Conservation (phyloP, 2,329 filamentous ascomycete species). For the Xylariaceae sp. region DNA sequence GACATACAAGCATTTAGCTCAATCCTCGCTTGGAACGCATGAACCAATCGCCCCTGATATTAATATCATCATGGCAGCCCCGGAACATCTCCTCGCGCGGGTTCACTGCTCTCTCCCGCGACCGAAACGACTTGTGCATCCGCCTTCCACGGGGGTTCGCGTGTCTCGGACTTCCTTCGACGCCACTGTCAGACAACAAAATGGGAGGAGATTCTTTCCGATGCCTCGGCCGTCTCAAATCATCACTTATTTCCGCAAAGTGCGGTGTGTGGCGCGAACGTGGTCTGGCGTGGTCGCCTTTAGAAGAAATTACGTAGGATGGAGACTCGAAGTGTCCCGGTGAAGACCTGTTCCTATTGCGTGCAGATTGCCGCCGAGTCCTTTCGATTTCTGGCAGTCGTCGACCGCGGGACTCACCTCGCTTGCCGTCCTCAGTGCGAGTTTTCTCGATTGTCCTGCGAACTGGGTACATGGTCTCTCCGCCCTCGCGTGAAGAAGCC, state of each 20-base stretch:
- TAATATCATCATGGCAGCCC: slow-evolving; percentile 2
- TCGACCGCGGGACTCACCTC: background rate
- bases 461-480: background rate
- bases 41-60: slow-evolving; percentile 13
- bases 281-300: background rate
- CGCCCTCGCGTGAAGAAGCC: background rate
- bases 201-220: background rate
- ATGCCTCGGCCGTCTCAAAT: background rate
- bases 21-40: slow-evolving; percentile 6
- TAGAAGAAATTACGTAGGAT: too few species aligned
- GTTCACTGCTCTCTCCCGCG: slow-evolving; percentile 2
- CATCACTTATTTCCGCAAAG: background rate
- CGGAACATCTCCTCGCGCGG: slow-evolving; percentile 12
- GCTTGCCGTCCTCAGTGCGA: too few species aligned
- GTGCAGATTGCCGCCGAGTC: background rate
- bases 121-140: background rate
- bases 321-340: background rate
- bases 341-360: background rate
- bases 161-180: background rate
- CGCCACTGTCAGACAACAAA: background rate
- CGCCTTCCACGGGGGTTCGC: slow-evolving; percentile 7
- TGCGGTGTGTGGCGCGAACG: background rate
- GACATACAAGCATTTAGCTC: background rate
- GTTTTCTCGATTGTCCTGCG: background rate
- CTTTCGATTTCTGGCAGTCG: background rate